Percentiles rank a stretch among this genome's conserved stretches.
These are phyloP conservation scores for Heteromeles arbutifolia DNA, from an alignment of 306 rosid genomes.

Conservation along the genomic window DNA sequence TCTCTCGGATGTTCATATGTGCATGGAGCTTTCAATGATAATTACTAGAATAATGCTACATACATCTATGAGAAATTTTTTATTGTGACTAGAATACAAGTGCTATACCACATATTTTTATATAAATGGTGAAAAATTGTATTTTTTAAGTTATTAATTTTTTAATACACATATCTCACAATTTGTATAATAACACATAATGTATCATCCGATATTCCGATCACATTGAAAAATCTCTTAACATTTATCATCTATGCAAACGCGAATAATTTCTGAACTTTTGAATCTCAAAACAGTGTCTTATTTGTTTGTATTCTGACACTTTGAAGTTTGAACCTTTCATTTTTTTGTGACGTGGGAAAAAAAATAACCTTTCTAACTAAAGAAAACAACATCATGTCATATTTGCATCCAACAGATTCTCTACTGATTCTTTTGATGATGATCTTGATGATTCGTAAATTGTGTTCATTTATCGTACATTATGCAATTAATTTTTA, in stretches of 20 bases:
- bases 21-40: neutral
- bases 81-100: rapidly evolving
- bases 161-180: rapidly evolving
- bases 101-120: too few species aligned
- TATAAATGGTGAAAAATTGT: too few species aligned
- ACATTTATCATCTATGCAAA: neutral
- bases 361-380: too few species aligned
- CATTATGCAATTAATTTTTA: rapidly evolving
- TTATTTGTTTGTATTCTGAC: neutral
- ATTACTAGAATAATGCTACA: neutral
- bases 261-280: neutral
- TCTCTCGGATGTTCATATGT: too few species aligned
- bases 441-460: rapidly evolving
- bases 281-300: neutral
- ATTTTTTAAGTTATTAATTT: too few species aligned
- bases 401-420: too few species aligned
- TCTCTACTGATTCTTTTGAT: too few species aligned
- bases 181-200: rapidly evolving
- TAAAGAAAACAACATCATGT: too few species aligned
- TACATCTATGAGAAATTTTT: neutral
- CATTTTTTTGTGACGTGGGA: neutral
- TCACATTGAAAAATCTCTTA: too few species aligned
- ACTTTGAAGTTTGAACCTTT: neutral
- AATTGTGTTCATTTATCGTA: too few species aligned
- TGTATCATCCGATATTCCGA: rapidly evolving